Evolutionary conservation across 73 alveolate species (phyloP), one percentile per base, ranked within the genome.

Genomic region (Paramecium bursaria): DNA sequence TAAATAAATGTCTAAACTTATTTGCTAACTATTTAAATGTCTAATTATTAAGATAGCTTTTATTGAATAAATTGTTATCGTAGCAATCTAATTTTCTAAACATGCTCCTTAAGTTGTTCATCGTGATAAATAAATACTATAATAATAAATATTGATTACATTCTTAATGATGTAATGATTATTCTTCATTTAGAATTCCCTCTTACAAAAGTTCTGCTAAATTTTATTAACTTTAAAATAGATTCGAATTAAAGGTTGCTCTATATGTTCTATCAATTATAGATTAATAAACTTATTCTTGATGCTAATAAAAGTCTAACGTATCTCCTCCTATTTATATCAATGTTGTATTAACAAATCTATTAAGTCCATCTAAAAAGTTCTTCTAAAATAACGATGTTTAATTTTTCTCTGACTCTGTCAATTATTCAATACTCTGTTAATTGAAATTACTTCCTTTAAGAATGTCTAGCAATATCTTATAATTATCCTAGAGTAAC

Each of bases 361-460:
- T 57, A 1, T 48, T 42, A 57, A 57, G 33, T 57, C 76, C 76
- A 30, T 57, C 33, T n/a, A 42, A 17, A 30, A 57, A 57, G 17
- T 57, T 48, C 21, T 57, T 57, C 7, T 57, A n/a, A 17, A 57
- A 57, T 23, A 57, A 50, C 0, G 76, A 57, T n/a, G 33, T 4
- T 29, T 57, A 30, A 19, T 57, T 19, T 14, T 57, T 57, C 33
- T 57, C 76, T 23, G 76, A 23, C 9, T 57, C 76, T n/a, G 21
- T 57, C 52, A 57, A 57, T 19, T 10, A 30, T 27, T 57, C 76
- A 57, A 57, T 57, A 29, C 33, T 30, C 33, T 57, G 14, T 29
- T 26, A 23, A 57, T 30, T 57, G 9, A 57, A 57, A 27, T 26
- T 30, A 30, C 33, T 57, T 23, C 33, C 33, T 57, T 57, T 57